A percentile compares a stretch with the other conserved stretches of the same genome.
phyloP scores from a whole-genome alignment of 192 early-diverging fungal species.

The Backusella circina region DNA sequence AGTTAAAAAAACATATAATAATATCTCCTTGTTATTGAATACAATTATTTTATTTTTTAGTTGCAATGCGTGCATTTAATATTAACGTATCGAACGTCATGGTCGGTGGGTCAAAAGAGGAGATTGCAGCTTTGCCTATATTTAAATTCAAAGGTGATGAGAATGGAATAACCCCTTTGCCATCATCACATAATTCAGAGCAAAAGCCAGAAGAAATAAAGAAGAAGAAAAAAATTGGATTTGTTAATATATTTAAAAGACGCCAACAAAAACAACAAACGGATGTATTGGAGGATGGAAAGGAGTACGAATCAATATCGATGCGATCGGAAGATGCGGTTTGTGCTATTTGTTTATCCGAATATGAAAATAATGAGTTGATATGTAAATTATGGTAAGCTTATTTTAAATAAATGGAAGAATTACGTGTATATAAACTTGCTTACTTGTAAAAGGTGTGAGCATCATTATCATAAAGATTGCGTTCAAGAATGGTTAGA shows the following conservation, averaged over 20 bases:
- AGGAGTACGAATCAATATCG: not conserved
- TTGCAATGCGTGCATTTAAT: slow-evolving; percentile 52
- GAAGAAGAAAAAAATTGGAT: not conserved
- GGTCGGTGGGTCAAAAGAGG: slow-evolving; percentile 63
- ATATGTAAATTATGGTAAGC: slow-evolving; percentile 62
- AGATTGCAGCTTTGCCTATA: slow-evolving; percentile 64
- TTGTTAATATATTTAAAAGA: not conserved
- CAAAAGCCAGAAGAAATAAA: not conserved
- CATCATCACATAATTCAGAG: not conserved
- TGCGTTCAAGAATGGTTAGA: slow-evolving; percentile 84
- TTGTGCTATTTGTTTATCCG: slow-evolving; percentile 76
- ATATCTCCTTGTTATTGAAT: not conserved
- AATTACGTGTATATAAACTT: not conserved
- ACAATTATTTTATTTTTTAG: not conserved
- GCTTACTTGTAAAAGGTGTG: slow-evolving; percentile 33
- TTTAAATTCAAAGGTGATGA: slow-evolving; percentile 44
- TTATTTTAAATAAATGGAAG: not conserved
- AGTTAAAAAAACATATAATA: not conserved
- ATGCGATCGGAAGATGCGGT: slow-evolving; percentile 24
- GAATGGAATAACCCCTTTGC: not conserved
- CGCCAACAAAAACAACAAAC: not conserved
- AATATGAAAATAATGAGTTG: slow-evolving; percentile 76
- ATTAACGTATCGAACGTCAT: slow-evolving; percentile 47
- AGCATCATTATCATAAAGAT: slow-evolving; percentile 77
- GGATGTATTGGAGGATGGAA: not conserved